Base-by-base conservation (phyloP, 164 flowering plant genomes). In the Cinnamomum chago region DNA sequence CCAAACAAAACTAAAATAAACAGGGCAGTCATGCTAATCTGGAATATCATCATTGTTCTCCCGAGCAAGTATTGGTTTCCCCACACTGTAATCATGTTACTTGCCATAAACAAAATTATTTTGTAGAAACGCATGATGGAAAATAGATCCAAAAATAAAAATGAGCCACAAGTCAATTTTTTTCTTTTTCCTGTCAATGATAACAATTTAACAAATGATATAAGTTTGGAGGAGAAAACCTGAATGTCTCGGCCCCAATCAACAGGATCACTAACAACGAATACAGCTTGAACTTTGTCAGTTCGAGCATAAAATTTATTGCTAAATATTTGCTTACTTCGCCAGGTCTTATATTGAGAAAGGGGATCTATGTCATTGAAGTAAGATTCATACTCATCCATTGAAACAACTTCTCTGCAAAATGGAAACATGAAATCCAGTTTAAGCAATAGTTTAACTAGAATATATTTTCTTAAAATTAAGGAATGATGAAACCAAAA, bases 161-260 rank as follows among this genome's bases (percentile, higher is more conserved):
- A 40, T 40, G 47, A 40, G 47, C 11, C 47, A 40, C 47, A 9
- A 40, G 47, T 40, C 10, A 40, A 0, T 40, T 40, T 40, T 35
- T 40, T 40, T 40, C 47, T 40, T 40, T 40, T 40, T 40, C 47
- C 47, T 40, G 47, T 40, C 47, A 7, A 40, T 7, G 3, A 40
- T 40, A 7, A 40, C 47, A 40, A 40, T 40, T 40, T 40, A 40
- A 40, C 10, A 40, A 9, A 40, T 9, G 47, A 40, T 7, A 40
- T 40, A 40, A 40, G 47, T 40, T 40, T 40, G 9, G 47, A 7
- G 10, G 47, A 40, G 47, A 40, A 62, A 82, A 94, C 98, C 98
- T 94, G 98, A 76, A 94, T 87, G 79, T 94, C 97, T 83, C 95
- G 85, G 80, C 98, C 83, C 98, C 98, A 94, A 79, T 94, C 98